These are phyloP conservation scores for Vitis labrusca DNA, from an alignment of 164 flowering plant species.

Conservation along the genomic window DNA sequence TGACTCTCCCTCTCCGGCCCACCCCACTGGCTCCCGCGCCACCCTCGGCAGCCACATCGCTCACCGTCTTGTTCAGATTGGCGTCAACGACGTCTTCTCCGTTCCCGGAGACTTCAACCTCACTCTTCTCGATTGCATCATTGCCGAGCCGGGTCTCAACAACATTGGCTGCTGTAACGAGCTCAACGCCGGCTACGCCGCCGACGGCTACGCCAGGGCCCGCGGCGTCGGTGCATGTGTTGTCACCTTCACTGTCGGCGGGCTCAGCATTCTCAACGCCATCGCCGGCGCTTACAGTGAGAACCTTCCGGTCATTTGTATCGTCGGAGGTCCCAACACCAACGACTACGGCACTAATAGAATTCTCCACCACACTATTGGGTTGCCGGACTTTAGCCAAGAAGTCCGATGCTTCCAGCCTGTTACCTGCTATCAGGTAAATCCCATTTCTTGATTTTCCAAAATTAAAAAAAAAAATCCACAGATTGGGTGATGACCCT, in stretches of 20 bases:
- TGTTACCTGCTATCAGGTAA: slow-evolving; percentile 45
- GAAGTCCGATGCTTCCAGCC: slow-evolving; percentile 41
- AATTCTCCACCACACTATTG: slow-evolving; percentile 46
- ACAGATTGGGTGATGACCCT: too few species aligned
- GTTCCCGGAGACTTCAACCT: slow-evolving; percentile 46
- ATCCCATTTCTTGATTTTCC: not conserved
- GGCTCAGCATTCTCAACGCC: slow-evolving; percentile 41
- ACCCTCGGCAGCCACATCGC: slow-evolving; percentile 36
- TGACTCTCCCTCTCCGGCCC: not conserved
- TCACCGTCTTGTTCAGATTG: slow-evolving; percentile 34
- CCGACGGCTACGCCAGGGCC: slow-evolving; percentile 41
- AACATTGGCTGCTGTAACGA: slow-evolving; percentile 44
- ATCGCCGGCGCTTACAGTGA: slow-evolving; percentile 50
- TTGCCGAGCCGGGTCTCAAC: slow-evolving; percentile 40
- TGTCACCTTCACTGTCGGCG: slow-evolving; percentile 45
- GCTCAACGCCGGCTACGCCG: slow-evolving; percentile 48
- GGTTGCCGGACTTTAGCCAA: slow-evolving; percentile 42
- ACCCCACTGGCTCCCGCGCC: slow-evolving; percentile 9
- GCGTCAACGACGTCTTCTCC: slow-evolving; percentile 37
- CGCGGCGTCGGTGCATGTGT: slow-evolving; percentile 44
- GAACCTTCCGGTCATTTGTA: slow-evolving; percentile 41
- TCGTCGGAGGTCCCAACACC: slow-evolving; percentile 44
- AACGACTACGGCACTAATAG: slow-evolving; percentile 44
- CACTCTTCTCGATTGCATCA: slow-evolving; percentile 39
- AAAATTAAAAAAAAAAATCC: too few species aligned